A percentile compares a stretch with the other conserved stretches of the same genome.
Conservation (phyloP, 2,329 filamentous ascomycete species). For the Paracamarosporium sp. region DNA sequence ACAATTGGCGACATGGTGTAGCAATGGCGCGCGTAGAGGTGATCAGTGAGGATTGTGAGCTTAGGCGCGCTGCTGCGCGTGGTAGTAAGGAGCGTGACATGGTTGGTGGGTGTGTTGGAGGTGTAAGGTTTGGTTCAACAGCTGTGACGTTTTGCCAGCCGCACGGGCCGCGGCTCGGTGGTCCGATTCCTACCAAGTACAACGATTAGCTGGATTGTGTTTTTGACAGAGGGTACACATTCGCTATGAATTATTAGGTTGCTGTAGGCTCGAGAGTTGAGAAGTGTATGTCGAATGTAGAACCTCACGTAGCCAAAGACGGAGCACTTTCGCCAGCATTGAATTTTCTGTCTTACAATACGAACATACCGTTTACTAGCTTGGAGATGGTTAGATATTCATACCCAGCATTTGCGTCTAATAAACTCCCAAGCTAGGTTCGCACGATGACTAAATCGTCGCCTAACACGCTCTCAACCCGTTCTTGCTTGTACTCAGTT, state of each 20-base stretch:
- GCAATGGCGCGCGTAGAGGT: slow-evolving; percentile 28
- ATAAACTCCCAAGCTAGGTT: too few species aligned
- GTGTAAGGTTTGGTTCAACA: neutral
- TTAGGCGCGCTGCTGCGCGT: slow-evolving; percentile 27
- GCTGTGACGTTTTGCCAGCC: slow-evolving; percentile 10
- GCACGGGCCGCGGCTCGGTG: slow-evolving; percentile 10
- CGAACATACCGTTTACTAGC: neutral
- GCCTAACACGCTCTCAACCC: too few species aligned
- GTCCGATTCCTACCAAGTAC: neutral
- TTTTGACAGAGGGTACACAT: neutral
- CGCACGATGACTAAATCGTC: too few species aligned
- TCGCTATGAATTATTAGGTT: neutral
- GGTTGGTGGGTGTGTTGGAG: slow-evolving; percentile 11
- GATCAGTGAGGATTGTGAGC: slow-evolving; percentile 19
- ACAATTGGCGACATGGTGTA: slow-evolving; percentile 31
- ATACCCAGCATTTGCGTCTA: too few species aligned
- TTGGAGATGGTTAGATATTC: too few species aligned
- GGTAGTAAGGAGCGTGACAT: slow-evolving; percentile 37
- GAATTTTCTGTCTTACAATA: neutral
- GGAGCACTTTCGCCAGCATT: neutral
- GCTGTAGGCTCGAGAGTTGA: neutral
- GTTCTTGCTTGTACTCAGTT: too few species aligned
- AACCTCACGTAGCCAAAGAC: neutral
- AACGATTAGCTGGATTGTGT: neutral
- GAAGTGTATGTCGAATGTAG: too few species aligned